Base-by-base conservation (phyloP, 1,284 basidiomycete genomes). In the Puccinia hordei region DNA sequence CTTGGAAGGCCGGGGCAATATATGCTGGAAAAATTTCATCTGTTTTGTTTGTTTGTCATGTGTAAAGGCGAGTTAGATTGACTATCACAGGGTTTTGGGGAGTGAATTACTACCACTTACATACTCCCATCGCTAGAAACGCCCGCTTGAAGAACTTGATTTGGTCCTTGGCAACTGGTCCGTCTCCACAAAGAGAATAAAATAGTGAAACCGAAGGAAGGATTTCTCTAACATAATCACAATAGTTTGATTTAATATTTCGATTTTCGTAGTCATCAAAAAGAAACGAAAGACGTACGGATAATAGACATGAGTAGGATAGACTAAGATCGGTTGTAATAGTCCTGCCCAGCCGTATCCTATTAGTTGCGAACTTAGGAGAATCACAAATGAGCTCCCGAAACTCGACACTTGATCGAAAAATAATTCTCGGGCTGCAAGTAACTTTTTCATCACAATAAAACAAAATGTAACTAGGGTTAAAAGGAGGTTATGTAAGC, bases 341-440 rank as follows among this genome's bases (percentile, higher is more conserved):
- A 80, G 63, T 22, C 71, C 79, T 44, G 79, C 79, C 79, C 79
- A 81, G 8, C 79, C 77, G 46, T 80, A 80, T 46, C 77, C 77
- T 6, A 80, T 80, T n/a, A 80, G 22, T 35, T 80, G 78, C 0
- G 78, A 80, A n/a, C 78, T 80, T 30, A 80, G 46, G n/a, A 80
- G 71, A 27, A 80, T 73, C 3, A 33, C 69, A n/a, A 80, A 57
- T 4, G 78, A 63, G 19, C 73, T 51, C 10, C 44, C 57, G 8
- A 68, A 55, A 3, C n/a, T 80, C 6, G 71, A 2, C 19, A 55
- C 46, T 38, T 46, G 71, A 57, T 80, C 61, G 33, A 80, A 80
- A 27, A 73, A 80, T 19, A 80, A 38, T 24, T 80, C 78, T 66
- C 73, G 55, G 17, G 49, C 78, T 38, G 78, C 78, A 33, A 80